phyloP scores from a whole-genome alignment of 768 basidiomycete species.

The Ephemerocybe angulata region DNA sequence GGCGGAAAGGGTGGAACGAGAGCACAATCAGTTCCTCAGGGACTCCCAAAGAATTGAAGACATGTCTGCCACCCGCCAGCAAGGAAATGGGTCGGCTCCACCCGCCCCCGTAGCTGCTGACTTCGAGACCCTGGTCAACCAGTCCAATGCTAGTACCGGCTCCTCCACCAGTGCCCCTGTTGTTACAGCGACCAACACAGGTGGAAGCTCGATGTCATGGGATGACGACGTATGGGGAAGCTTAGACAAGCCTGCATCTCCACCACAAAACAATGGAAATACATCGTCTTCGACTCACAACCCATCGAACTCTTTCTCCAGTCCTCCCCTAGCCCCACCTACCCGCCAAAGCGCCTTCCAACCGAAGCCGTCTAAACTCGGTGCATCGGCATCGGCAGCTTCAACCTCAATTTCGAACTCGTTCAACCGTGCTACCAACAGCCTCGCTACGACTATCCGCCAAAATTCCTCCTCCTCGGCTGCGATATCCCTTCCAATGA shows the following conservation, averaged over 20 bases:
- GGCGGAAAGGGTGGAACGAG: slow-evolving; percentile 85
- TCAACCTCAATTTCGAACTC: slow-evolving; percentile 14
- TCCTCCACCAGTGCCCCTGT: slow-evolving; percentile 26
- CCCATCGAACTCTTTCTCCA: slow-evolving; percentile 9
- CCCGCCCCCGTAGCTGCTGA: slow-evolving; percentile 51
- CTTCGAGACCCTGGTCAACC: slow-evolving; percentile 84
- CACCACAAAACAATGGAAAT: background rate
- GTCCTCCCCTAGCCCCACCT: slow-evolving; percentile 20
- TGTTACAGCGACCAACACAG: slow-evolving; percentile 42
- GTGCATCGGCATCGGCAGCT: slow-evolving; percentile 30
- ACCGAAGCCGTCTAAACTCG: slow-evolving; percentile 38
- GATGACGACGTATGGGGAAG: slow-evolving; percentile 86
- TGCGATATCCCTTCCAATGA: slow-evolving; percentile 15
- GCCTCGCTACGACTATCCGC: background rate
- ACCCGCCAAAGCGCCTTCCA: slow-evolving; percentile 25
- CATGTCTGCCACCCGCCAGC: slow-evolving; percentile 48
- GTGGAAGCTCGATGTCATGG: slow-evolving; percentile 47
- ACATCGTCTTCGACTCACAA: background rate
- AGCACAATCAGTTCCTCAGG: slow-evolving; percentile 88
- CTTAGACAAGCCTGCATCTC: slow-evolving; percentile 50
- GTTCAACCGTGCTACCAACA: slow-evolving; percentile 2
- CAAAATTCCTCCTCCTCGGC: slow-evolving; percentile 7
- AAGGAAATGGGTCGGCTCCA: slow-evolving; percentile 33
- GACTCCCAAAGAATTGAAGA: slow-evolving; percentile 92
- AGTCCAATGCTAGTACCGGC: slow-evolving; percentile 27